phyloP scores from a whole-genome alignment of 2,329 filamentous ascomycete genomes.

The Alternaria panax region DNA sequence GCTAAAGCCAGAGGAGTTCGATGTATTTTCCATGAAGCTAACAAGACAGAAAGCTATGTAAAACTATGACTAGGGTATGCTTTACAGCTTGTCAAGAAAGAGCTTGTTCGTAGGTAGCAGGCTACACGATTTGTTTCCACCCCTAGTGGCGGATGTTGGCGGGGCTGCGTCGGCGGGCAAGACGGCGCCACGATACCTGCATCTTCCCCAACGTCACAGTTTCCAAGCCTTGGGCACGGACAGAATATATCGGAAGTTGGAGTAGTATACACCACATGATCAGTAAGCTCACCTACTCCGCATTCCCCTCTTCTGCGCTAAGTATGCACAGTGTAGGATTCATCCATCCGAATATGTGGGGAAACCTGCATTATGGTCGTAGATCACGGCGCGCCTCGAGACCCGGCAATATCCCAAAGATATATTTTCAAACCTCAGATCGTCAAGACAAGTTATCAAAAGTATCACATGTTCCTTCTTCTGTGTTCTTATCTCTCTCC shows the following conservation, averaged over 20 bases:
- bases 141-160: neutral
- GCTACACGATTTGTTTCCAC: no score
- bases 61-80: no score
- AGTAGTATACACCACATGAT: neutral
- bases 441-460: neutral
- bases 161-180: neutral
- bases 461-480: neutral
- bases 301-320: conserved; percentile 19
- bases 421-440: neutral
- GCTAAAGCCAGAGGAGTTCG: no score
- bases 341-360: conserved; percentile 21
- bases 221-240: neutral
- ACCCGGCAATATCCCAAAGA: neutral
- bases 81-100: no score
- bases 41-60: no score
- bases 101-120: no score
- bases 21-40: no score
- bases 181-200: neutral
- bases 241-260: neutral
- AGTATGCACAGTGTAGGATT: neutral
- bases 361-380: conserved; percentile 5
- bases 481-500: neutral
- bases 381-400: neutral
- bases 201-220: neutral
- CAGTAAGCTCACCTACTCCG: conserved; percentile 6